A percentile compares a stretch with the other conserved stretches of the same genome.
Evolutionary conservation across 75 land plant genomes (phyloP).

Genomic region (Cunninghamia lanceolata): DNA sequence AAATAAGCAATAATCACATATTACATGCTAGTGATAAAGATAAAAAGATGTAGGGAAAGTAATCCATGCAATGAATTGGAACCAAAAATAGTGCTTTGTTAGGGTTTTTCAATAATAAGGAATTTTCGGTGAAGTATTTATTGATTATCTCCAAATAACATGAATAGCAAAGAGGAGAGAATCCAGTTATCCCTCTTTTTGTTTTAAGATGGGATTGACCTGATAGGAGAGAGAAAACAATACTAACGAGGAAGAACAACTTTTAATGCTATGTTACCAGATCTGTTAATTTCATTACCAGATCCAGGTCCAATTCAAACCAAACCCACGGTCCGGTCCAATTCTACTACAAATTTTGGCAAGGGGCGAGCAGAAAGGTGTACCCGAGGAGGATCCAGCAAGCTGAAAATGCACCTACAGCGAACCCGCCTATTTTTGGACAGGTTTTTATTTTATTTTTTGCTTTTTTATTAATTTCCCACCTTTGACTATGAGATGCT

Average conservation of each 20-base stretch:
- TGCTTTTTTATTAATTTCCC: too few species aligned
- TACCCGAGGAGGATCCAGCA: too few species aligned
- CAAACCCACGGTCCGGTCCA: too few species aligned
- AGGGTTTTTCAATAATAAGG: neutral
- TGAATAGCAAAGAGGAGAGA: neutral
- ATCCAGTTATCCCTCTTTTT: neutral
- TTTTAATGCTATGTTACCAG: neutral
- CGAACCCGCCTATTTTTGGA: too few species aligned
- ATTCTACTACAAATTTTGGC: too few species aligned
- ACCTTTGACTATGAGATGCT: too few species aligned
- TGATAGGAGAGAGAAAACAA: neutral
- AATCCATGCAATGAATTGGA: neutral
- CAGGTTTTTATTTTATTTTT: too few species aligned
- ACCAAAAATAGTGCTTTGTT: neutral
- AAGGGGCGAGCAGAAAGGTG: too few species aligned
- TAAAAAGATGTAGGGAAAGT: neutral
- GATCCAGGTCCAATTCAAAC: too few species aligned
- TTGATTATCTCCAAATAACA: neutral
- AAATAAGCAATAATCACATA: neutral
- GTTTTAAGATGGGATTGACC: neutral
- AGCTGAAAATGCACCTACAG: too few species aligned
- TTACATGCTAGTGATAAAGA: neutral
- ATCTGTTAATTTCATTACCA: too few species aligned
- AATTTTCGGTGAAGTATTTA: neutral
- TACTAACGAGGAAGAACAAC: neutral